A percentile compares a stretch with the other conserved stretches of the same genome.
Evolutionary conservation across 2,329 filamentous ascomycete species (phyloP).

Genomic region (Diaporthe longicolla): DNA sequence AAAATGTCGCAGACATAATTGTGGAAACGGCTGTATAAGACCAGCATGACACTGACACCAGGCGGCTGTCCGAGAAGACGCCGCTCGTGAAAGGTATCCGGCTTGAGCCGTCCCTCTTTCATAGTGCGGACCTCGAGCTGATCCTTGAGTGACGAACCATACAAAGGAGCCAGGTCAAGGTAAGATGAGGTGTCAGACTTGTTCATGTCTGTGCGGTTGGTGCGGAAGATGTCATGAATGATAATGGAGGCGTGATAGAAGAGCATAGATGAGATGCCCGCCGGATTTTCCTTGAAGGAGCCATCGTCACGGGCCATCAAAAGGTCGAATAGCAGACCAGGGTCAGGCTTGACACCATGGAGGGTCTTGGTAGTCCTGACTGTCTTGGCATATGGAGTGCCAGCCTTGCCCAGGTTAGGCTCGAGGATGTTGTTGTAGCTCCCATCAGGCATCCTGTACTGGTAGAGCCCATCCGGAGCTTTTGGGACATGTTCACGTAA

Average conservation of each 20-base stretch:
- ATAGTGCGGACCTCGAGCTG: conserved; percentile 64
- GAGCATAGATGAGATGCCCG: conserved; percentile 34
- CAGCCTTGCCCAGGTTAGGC: conserved; percentile 76
- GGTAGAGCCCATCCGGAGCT: conserved; percentile 54
- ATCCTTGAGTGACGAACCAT: conserved; percentile 77
- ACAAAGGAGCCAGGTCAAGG: conserved; percentile 80
- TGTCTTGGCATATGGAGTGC: conserved; percentile 76
- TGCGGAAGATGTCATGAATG: conserved; percentile 74
- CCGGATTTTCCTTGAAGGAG: conserved; percentile 20
- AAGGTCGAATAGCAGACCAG: conserved; percentile 76
- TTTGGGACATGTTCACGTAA: conserved; percentile 53
- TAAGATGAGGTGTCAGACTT: conserved; percentile 80
- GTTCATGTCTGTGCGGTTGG: conserved; percentile 72
- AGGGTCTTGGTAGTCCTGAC: conserved; percentile 55
- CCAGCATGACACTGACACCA: conserved; percentile 75
- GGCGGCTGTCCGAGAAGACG: conserved; percentile 77
- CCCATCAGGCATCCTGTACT: conserved; percentile 41
- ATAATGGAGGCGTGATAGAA: conserved; percentile 71
- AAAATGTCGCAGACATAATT: conserved; percentile 71
- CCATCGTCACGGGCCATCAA: conserved; percentile 68
- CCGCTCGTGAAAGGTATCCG: conserved; percentile 78
- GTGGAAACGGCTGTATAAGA: conserved; percentile 79
- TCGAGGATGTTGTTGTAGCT: conserved; percentile 68
- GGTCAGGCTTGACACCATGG: conserved; percentile 69
- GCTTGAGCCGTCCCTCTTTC: conserved; percentile 70